A percentile compares a stretch with the other conserved stretches of the same genome.
Conservation (phyloP, 176 grass and related monocot species). For the Phragmites australis region DNA sequence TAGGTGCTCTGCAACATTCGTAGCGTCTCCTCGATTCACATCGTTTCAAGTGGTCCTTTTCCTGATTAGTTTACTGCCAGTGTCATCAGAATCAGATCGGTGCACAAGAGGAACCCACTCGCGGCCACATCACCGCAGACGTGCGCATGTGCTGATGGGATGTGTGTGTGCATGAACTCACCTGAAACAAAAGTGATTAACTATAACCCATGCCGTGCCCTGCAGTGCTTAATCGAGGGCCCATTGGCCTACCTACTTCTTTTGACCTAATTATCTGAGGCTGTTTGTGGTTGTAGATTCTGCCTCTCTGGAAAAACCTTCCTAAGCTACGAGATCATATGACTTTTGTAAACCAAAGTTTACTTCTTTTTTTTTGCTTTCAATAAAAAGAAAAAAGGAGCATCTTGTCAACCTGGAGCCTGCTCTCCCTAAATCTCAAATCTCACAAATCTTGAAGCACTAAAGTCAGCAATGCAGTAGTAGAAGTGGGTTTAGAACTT, state of each 20-base stretch:
- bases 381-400: too few relatives aligned
- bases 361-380: background rate
- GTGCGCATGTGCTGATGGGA: constrained; percentile 43
- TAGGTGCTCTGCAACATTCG: constrained; percentile 10
- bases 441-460: background rate
- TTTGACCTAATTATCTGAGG: constrained; percentile 21
- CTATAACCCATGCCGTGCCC: background rate
- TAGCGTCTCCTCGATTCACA: constrained; percentile 1
- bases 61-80: background rate
- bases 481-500: background rate
- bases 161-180: constrained; percentile 45
- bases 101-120: constrained; percentile 42
- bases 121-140: constrained; percentile 32
- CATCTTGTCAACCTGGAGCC: background rate
- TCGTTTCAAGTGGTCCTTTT: background rate
- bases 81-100: constrained; percentile 25
- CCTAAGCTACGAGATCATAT: background rate
- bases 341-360: background rate
- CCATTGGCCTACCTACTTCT: constrained; percentile 24
- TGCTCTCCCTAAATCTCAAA: background rate
- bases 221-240: background rate
- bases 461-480: background rate
- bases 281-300: background rate
- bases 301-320: background rate
- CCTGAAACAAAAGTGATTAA: constrained; percentile 1